Percentiles rank a stretch among this genome's conserved stretches.
Conservation (phyloP, 495 filamentous ascomycete genomes). For the Ramalina peruviana region DNA sequence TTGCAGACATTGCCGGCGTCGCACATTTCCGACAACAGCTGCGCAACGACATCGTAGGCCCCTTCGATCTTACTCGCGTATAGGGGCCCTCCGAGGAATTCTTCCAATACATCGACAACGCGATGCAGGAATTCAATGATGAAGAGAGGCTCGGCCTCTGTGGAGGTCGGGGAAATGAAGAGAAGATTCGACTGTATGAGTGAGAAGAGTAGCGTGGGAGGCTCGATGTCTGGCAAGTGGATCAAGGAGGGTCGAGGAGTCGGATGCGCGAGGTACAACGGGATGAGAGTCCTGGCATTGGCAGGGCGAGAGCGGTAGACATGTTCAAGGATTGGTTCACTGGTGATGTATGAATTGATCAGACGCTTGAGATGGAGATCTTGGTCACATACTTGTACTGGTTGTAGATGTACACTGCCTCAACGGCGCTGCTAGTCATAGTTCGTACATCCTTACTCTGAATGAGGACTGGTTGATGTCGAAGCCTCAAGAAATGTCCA, state of each 20-base stretch:
- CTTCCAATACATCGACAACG: slow-evolving; percentile 83
- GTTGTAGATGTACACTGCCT: slow-evolving; percentile 93
- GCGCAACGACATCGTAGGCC: slow-evolving; percentile 88
- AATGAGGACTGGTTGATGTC: neutral
- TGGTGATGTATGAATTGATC: slow-evolving; percentile 14
- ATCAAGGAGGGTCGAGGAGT: slow-evolving; percentile 73
- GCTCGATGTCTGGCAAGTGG: slow-evolving; percentile 65
- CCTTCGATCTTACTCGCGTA: slow-evolving; percentile 71
- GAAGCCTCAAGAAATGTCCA: too few relatives aligned
- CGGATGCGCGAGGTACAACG: slow-evolving; percentile 76
- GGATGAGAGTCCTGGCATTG: slow-evolving; percentile 58
- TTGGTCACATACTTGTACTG: slow-evolving; percentile 61
- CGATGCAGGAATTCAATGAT: slow-evolving; percentile 91
- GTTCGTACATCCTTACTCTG: slow-evolving; percentile 7
- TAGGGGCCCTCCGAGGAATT: slow-evolving; percentile 84
- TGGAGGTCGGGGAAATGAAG: slow-evolving; percentile 68
- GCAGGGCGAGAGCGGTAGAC: slow-evolving; percentile 63
- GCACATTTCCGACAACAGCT: slow-evolving; percentile 90
- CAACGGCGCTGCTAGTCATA: slow-evolving; percentile 70
- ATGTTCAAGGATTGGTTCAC: slow-evolving; percentile 52
- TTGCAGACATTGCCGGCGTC: slow-evolving; percentile 83
- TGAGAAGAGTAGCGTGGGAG: slow-evolving; percentile 82
- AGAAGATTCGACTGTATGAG: slow-evolving; percentile 74
- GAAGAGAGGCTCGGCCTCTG: slow-evolving; percentile 86
- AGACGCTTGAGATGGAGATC: neutral